phyloP scores from a whole-genome alignment of 2,329 filamentous ascomycete genomes.

The Rhinocladiella similis region DNA sequence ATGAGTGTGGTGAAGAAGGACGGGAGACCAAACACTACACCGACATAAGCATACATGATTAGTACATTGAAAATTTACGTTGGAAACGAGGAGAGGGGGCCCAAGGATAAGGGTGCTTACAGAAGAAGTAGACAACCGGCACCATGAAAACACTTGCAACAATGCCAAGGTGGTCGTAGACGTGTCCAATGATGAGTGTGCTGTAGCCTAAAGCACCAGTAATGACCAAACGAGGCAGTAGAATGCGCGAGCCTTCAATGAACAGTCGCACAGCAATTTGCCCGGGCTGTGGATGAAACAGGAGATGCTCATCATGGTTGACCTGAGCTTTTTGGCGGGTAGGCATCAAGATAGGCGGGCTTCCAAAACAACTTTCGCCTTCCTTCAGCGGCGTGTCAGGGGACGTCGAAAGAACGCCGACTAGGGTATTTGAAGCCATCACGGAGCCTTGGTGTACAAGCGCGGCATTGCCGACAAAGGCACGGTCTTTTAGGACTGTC shows the following conservation, averaged over 20 bases:
- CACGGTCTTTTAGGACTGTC: neutral
- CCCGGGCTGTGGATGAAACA: neutral
- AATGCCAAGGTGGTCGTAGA: constrained; percentile 5
- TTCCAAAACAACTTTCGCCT: no score
- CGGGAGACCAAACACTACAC: neutral
- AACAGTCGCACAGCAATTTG: neutral
- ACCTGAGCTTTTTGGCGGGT: neutral
- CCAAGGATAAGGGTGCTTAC: no score
- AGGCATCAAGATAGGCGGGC: no score
- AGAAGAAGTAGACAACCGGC: no score
- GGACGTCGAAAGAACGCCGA: no score
- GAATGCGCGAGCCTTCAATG: neutral
- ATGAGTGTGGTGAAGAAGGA: neutral
- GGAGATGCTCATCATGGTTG: neutral
- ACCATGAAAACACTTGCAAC: neutral
- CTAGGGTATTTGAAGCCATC: no score
- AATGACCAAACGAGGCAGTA: neutral
- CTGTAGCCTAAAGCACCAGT: neutral
- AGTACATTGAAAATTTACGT: no score
- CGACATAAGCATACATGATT: neutral
- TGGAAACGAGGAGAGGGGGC: no score
- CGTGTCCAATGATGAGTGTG: neutral
- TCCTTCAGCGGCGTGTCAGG: no score
- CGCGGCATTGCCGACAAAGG: no score
- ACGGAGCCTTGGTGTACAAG: no score